phyloP scores from a whole-genome alignment of 768 basidiomycete genomes.

The Solioccasus polychromus region DNA sequence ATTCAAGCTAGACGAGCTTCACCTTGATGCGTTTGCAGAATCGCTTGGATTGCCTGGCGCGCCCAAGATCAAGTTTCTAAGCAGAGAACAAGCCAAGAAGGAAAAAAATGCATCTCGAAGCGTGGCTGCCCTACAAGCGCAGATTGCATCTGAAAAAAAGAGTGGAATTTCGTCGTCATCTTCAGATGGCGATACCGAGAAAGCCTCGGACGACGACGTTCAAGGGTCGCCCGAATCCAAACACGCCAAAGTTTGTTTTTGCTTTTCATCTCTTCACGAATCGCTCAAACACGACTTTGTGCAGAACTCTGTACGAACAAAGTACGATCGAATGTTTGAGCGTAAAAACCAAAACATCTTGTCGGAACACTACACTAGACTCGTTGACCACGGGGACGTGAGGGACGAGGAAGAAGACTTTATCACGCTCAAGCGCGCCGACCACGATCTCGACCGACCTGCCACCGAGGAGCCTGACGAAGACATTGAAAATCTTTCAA shows the following conservation, averaged over 20 bases:
- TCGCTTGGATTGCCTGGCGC: conserved; percentile 91
- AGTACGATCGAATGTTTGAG: conserved; percentile 98
- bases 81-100: conserved; percentile 61
- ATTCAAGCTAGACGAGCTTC: conserved; percentile 83
- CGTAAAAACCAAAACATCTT: conserved; percentile 93
- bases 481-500: conserved; percentile 62
- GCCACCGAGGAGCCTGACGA: conserved; percentile 32
- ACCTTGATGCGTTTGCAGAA: conserved; percentile 80
- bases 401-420: conserved; percentile 71
- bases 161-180: conserved; percentile 10
- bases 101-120: conserved; percentile 71
- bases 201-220: conserved; percentile 17
- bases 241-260: conserved; percentile 39
- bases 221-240: conserved; percentile 20
- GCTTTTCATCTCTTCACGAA: not conserved
- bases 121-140: conserved; percentile 35
- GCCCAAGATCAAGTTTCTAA: conserved; percentile 91
- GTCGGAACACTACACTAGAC: conserved; percentile 84
- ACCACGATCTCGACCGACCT: conserved; percentile 76
- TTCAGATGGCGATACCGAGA: conserved; percentile 17
- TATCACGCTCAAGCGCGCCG: conserved; percentile 87
- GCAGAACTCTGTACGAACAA: conserved; percentile 66
- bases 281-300: not conserved
- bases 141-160: conserved; percentile 24
- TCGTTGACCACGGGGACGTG: conserved; percentile 65